Conservation (phyloP, 106 monocot species). For the Dendrobium chrysotoxum region DNA sequence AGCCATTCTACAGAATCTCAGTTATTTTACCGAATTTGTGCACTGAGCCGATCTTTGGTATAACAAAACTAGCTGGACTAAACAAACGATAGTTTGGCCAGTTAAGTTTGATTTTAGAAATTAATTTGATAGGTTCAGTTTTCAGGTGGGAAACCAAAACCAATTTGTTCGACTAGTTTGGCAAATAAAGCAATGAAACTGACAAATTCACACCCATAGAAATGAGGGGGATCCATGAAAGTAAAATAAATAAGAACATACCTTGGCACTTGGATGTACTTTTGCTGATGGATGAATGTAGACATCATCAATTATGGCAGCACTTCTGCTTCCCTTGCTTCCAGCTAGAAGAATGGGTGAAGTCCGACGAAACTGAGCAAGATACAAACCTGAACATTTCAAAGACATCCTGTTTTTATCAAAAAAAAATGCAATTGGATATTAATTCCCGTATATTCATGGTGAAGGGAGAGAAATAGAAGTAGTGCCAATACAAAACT, state of each 20-base stretch:
- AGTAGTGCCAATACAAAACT: not conserved
- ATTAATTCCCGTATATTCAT: not conserved
- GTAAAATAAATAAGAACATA: not conserved
- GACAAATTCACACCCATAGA: not conserved
- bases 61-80: not conserved
- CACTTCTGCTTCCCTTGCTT: constrained; percentile 39
- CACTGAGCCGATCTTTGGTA: not conserved
- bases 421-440: not conserved
- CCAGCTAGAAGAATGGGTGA: constrained; percentile 73
- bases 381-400: constrained; percentile 90
- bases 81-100: not conserved
- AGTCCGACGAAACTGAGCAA: constrained; percentile 62
- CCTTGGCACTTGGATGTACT: constrained; percentile 92
- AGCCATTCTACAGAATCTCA: not conserved
- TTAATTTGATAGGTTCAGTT: not conserved
- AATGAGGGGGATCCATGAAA: not conserved
- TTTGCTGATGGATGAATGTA: constrained; percentile 99
- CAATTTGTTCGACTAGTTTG: not conserved
- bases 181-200: not conserved
- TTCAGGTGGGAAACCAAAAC: not conserved
- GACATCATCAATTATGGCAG: constrained; percentile 82
- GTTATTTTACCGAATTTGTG: not conserved
- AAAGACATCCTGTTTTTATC: constrained; percentile 68
- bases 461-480: not conserved
- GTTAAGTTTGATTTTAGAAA: not conserved